These are phyloP conservation scores for Melastoma malabathricum DNA, from an alignment of 345 rosid species.

Conservation along the genomic window DNA sequence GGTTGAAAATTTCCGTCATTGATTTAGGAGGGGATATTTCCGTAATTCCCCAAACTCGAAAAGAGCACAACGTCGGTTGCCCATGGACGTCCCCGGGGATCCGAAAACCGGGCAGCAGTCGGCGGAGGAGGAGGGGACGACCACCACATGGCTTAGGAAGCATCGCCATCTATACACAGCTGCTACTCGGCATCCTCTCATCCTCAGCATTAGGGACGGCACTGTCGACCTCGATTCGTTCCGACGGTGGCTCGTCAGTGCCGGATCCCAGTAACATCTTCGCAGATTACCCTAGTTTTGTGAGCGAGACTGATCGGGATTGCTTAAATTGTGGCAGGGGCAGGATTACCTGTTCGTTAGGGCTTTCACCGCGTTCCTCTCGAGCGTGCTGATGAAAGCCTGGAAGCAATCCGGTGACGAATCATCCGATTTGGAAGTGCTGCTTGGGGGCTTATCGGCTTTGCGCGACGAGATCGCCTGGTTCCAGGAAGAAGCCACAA, in stretches of 20 bases:
- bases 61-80: no score
- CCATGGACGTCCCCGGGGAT: background rate
- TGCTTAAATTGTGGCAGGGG: conserved; percentile 28
- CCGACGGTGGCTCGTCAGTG: conserved; percentile 69
- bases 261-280: background rate
- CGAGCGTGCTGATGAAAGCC: conserved; percentile 63
- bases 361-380: conserved; percentile 50
- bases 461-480: conserved; percentile 58
- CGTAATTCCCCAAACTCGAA: no score
- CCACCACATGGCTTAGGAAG: conserved; percentile 54
- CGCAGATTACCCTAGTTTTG: background rate
- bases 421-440: conserved; percentile 52
- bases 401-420: conserved; percentile 38
- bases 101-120: conserved; percentile 15
- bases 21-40: no score
- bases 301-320: background rate
- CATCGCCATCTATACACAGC: conserved; percentile 36
- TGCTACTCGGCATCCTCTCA: conserved; percentile 63
- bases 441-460: conserved; percentile 52
- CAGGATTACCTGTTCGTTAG: conserved; percentile 82
- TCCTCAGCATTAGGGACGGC: conserved; percentile 65
- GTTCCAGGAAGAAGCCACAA: conserved; percentile 68
- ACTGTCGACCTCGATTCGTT: conserved; percentile 44
- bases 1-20: no score
- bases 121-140: conserved; percentile 19